Conservation (phyloP, 257 asterid species). For the Cordia subcordata region DNA sequence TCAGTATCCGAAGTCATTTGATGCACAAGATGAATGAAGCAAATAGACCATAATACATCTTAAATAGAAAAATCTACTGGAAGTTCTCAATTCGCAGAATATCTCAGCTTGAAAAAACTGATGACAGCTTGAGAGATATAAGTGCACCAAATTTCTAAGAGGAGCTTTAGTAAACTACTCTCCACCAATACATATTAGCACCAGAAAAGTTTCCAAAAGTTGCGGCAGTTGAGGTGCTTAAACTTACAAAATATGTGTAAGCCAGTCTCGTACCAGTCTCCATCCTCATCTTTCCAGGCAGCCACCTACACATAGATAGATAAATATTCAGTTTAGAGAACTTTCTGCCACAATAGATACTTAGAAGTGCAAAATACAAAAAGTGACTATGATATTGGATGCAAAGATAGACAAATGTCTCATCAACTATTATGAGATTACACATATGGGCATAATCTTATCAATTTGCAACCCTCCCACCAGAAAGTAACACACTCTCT, state of each 20-base stretch:
- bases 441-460: too few species aligned
- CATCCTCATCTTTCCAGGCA: constrained; percentile 96
- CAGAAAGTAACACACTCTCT: too few species aligned
- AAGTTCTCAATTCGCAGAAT: neutral
- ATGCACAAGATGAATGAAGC: neutral
- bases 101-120: too few species aligned
- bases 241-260: constrained; percentile 93
- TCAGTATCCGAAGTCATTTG: constrained; percentile 26
- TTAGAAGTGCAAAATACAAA: neutral
- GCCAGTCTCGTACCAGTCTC: constrained; percentile 99
- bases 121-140: too few species aligned
- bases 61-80: neutral
- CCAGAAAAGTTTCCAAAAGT: neutral
- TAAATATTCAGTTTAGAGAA: constrained; percentile 14
- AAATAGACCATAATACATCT: constrained; percentile 1
- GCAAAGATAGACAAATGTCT: neutral
- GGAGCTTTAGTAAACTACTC: neutral
- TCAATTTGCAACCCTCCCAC: too few species aligned
- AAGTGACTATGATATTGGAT: neutral
- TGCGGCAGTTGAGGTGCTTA: neutral
- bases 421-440: neutral
- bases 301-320: constrained; percentile 51
- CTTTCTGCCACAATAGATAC: neutral
- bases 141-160: too few species aligned
- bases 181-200: neutral